These are phyloP conservation scores for Colletotrichum sp. DNA, from an alignment of 2,329 filamentous ascomycete species.

Conservation along the genomic window DNA sequence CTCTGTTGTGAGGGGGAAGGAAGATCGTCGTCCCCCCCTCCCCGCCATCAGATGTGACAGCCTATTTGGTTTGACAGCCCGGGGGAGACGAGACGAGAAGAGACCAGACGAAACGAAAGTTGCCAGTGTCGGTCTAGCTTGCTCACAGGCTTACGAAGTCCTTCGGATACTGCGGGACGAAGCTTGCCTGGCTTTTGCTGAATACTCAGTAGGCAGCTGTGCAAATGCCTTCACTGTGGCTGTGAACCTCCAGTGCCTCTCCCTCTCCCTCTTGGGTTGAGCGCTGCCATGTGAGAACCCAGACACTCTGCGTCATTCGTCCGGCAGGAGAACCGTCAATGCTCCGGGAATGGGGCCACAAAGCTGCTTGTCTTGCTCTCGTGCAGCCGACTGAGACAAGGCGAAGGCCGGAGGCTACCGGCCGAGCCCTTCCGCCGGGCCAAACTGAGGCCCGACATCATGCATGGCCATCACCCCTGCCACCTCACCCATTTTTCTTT, in stretches of 20 bases:
- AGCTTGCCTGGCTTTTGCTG: neutral
- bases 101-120: conserved; percentile 6
- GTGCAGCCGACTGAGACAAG: neutral
- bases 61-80: neutral
- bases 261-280: neutral
- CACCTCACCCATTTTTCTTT: neutral
- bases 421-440: neutral
- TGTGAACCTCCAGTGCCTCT: neutral
- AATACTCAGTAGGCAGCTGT: neutral
- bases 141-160: neutral
- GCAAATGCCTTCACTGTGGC: neutral
- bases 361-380: neutral
- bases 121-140: neutral
- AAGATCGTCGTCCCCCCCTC: neutral
- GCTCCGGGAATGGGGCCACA: neutral
- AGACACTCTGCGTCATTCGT: neutral
- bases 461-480: neutral
- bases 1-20: neutral
- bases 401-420: neutral
- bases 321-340: neutral
- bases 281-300: neutral
- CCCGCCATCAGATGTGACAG: neutral
- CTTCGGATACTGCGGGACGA: neutral
- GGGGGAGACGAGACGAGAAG: neutral
- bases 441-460: neutral